These are phyloP conservation scores for Beta vulgaris DNA, from an alignment of 148 eudicot genomes.

Conservation along the genomic window DNA sequence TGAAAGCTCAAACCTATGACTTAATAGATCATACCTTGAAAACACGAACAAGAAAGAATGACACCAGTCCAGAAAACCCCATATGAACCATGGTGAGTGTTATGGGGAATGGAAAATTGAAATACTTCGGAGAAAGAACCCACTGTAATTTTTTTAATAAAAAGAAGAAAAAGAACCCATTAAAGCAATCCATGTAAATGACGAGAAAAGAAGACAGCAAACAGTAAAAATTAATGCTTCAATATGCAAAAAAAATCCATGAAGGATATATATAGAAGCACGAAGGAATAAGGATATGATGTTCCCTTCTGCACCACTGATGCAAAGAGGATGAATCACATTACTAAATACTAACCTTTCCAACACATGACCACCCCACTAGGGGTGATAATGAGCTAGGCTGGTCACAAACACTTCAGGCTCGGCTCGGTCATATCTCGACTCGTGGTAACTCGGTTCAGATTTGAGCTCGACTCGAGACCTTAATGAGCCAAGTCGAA, in stretches of 20 bases:
- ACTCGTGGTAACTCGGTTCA: no score
- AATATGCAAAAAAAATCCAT: not conserved
- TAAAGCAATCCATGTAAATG: not conserved
- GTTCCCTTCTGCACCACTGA: not conserved
- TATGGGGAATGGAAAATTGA: slow-evolving; percentile 94
- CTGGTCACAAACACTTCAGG: no score
- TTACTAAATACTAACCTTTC: no score
- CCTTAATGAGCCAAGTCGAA: no score
- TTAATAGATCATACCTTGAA: slow-evolving; percentile 62
- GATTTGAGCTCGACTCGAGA: no score
- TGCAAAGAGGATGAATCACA: no score
- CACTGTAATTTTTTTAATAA: slow-evolving; percentile 54
- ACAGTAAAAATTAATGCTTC: not conserved
- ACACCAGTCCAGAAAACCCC: slow-evolving; percentile 93
- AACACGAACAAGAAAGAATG: slow-evolving; percentile 88
- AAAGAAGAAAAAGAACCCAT: not conserved
- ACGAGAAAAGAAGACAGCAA: not conserved
- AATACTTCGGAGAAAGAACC: slow-evolving; percentile 98
- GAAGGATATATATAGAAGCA: not conserved
- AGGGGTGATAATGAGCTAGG: no score
- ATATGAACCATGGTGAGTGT: slow-evolving; percentile 98
- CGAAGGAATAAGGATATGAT: not conserved
- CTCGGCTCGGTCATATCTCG: no score
- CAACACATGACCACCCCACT: not conserved
- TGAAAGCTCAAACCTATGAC: not conserved